phyloP scores from a whole-genome alignment of 2,329 filamentous ascomycete genomes.

The Myriosclerotinia curreyana region DNA sequence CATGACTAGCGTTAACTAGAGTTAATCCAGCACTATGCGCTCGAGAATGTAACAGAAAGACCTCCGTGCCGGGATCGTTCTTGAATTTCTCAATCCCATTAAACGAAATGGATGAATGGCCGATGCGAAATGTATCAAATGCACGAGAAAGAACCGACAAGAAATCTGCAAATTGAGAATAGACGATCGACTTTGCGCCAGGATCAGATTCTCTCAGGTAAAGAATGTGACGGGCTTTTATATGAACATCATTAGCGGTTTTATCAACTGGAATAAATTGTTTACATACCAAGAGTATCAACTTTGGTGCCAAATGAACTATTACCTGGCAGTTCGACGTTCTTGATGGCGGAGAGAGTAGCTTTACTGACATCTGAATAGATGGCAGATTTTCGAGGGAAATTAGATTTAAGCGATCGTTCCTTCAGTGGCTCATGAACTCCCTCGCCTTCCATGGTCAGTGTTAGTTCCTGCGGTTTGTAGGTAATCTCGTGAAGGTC shows the following conservation, averaged over 20 bases:
- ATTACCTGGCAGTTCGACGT: constrained; percentile 67
- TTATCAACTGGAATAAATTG: not conserved
- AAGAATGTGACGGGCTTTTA: constrained; percentile 66
- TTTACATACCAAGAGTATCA: constrained; percentile 57
- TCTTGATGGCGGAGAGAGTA: constrained; percentile 75
- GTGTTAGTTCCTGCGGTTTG: constrained; percentile 61
- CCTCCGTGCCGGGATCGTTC: constrained; percentile 68
- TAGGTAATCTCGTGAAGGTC: constrained; percentile 85
- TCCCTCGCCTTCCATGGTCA: constrained; percentile 63
- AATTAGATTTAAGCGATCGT: constrained; percentile 26
- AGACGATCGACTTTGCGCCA: constrained; percentile 88
- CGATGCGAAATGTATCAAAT: constrained; percentile 69
- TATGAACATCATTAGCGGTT: not conserved
- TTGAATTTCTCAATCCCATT: constrained; percentile 75
- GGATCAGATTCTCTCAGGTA: constrained; percentile 84
- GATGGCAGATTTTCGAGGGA: constrained; percentile 49
- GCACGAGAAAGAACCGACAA: constrained; percentile 69
- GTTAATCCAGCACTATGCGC: constrained; percentile 87
- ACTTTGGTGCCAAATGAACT: constrained; percentile 83
- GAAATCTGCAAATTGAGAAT: constrained; percentile 86
- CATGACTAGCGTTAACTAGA: constrained; percentile 87
- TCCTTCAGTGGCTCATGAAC: constrained; percentile 38
- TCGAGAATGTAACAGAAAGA: constrained; percentile 85
- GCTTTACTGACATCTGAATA: constrained; percentile 73
- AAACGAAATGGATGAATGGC: constrained; percentile 64